Base-by-base conservation (phyloP, 768 basidiomycete species). In the Lanmaoa rubissima region DNA sequence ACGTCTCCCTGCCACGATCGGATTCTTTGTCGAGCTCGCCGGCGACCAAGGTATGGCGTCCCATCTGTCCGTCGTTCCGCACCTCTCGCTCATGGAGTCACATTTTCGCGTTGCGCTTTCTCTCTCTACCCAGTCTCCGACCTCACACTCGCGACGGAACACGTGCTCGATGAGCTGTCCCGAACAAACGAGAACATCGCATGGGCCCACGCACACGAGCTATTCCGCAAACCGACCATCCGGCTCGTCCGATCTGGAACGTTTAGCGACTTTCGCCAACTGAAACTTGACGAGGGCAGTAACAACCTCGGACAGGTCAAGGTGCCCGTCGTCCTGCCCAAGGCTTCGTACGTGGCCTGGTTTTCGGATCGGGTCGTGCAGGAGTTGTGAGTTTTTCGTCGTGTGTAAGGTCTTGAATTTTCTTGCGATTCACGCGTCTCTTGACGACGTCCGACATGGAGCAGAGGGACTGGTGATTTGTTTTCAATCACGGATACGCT, bases 201-300 rank as follows among this genome's bases (percentile, higher is more conserved):
- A 4, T 52, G 39, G 24, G 34, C 31, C 14, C 17, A 47, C 21
- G 7, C 46, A 17, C 31, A 24, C n/a, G 55, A 45, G 0, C 4
- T 5, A 2, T n/a, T 65, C 11, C 42, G 59, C 36, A 53, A 51
- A 32, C 67, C 64, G 31, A 66, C 64, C n/a, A 46, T 69, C 34
- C 56, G 69, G 28, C 51, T 70, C 9, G 59, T 69, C 19, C 43
- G 50, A 34, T 10, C 49, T 1, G 66, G 64, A 16, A 66, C 69
- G 7, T 69, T 69, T 43, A 51, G 55, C 8, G 67, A 54, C 1
- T 70, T 60, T 39, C 55, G 60, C n/a, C 61, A 55, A n/a, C 32
- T 58, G 36, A 69, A 49, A 26, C 47, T 52, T 11, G 64, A 69
- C 28, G 49, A 53, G 36, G 48, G 54, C 1, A 51, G 51, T 2